Conservation (phyloP, 1,284 basidiomycete genomes). For the Leccinum ambiguum region DNA sequence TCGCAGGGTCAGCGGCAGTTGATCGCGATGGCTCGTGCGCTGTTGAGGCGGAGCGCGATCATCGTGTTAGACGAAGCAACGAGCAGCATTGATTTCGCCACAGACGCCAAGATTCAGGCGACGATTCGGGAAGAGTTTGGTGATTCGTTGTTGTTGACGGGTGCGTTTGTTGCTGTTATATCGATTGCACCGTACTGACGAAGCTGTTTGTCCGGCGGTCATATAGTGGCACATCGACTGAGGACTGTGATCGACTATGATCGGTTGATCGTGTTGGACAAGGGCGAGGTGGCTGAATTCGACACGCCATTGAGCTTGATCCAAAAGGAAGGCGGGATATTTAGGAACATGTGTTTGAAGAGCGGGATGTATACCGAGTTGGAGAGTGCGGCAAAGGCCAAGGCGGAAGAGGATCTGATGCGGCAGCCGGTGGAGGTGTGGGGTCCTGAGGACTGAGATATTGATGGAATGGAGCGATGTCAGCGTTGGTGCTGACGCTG, state of each 20-base stretch:
- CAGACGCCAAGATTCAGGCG: slow-evolving; percentile 62
- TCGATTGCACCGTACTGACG: slow-evolving; percentile 5
- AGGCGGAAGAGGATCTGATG: slow-evolving; percentile 32
- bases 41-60: slow-evolving; percentile 60
- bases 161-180: slow-evolving; percentile 26
- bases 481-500: background rate
- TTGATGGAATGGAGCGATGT: background rate
- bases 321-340: slow-evolving; percentile 69
- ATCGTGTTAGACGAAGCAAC: slow-evolving; percentile 77
- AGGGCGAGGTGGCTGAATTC: slow-evolving; percentile 68
- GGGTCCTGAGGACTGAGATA: background rate
- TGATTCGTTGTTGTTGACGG: slow-evolving; percentile 46
- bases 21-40: slow-evolving; percentile 63
- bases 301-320: slow-evolving; percentile 83
- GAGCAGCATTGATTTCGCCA: slow-evolving; percentile 59
- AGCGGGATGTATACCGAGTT: slow-evolving; percentile 77
- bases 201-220: background rate
- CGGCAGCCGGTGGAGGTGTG: background rate
- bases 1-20: slow-evolving; percentile 74
- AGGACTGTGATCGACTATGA: slow-evolving; percentile 64
- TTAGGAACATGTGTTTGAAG: slow-evolving; percentile 80
- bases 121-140: slow-evolving; percentile 68
- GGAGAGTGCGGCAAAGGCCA: slow-evolving; percentile 56
- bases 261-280: slow-evolving; percentile 65
- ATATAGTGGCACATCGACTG: slow-evolving; percentile 51